Conservation (phyloP, 139 green algal species). For the Deuterostichococcus epilithicus region DNA sequence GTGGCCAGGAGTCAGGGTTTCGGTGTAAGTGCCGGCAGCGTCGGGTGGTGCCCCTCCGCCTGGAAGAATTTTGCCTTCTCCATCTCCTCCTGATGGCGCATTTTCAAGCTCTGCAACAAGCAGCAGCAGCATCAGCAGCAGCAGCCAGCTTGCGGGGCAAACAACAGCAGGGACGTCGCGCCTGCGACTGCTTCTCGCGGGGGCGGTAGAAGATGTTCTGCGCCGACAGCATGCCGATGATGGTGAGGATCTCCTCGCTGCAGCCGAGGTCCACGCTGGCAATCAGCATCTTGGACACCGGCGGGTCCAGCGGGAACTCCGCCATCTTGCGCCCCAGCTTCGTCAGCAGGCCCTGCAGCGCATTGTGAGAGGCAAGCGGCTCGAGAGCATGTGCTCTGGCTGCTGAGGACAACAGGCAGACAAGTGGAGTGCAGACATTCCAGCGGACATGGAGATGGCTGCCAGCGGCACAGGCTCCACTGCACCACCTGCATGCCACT, state of each 20-base stretch:
- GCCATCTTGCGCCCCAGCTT: conserved; percentile 97
- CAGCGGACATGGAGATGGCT: neutral
- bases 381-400: too few relatives aligned
- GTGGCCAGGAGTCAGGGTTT: too few relatives aligned
- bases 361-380: too few relatives aligned
- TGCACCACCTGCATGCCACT: neutral
- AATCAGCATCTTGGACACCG: conserved; percentile 96
- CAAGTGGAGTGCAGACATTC: neutral
- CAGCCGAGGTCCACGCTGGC: conserved; percentile 94
- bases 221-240: conserved; percentile 77
- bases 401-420: neutral
- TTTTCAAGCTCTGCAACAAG: too few relatives aligned
- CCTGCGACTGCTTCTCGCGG: conserved; percentile 80
- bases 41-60: conserved; percentile 96
- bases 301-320: conserved; percentile 97
- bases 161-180: too few relatives aligned
- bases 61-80: conserved; percentile 94
- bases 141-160: too few relatives aligned
- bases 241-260: conserved; percentile 96
- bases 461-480: neutral
- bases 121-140: too few relatives aligned
- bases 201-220: conserved; percentile 95
- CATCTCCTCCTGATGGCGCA: conserved; percentile 82
- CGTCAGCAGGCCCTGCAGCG: conserved; percentile 85
- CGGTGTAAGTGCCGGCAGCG: too few relatives aligned